A percentile compares a stretch with the other conserved stretches of the same genome.
Evolutionary conservation across 2,329 filamentous ascomycete species (phyloP).

Genomic region (Ramularia collo-cygni): DNA sequence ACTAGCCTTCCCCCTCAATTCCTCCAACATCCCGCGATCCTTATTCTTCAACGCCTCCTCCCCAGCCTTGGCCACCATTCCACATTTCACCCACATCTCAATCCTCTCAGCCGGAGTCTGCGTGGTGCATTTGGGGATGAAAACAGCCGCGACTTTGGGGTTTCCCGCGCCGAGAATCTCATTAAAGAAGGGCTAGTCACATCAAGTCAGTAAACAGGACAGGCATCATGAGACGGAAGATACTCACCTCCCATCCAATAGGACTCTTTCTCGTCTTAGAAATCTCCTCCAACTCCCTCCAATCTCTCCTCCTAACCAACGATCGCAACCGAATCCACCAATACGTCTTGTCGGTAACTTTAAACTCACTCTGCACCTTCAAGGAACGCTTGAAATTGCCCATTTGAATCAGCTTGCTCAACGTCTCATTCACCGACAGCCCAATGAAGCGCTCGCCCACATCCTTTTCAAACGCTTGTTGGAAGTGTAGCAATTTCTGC

Average conservation of each 20-base stretch:
- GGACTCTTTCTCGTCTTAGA: slow-evolving; percentile 72
- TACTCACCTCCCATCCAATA: slow-evolving; percentile 87
- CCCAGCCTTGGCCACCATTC: slow-evolving; percentile 77
- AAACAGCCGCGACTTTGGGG: slow-evolving; percentile 71
- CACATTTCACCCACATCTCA: slow-evolving; percentile 95
- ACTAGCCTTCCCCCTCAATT: slow-evolving; percentile 66
- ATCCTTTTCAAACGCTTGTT: slow-evolving; percentile 81
- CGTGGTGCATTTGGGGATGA: slow-evolving; percentile 79
- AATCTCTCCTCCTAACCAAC: slow-evolving; percentile 82
- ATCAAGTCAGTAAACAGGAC: slow-evolving; percentile 12
- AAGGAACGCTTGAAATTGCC: slow-evolving; percentile 79
- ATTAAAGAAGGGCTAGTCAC: slow-evolving; percentile 74
- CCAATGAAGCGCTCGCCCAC: slow-evolving; percentile 63
- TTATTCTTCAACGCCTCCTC: slow-evolving; percentile 83
- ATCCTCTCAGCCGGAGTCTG: slow-evolving; percentile 64
- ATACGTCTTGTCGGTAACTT: slow-evolving; percentile 79
- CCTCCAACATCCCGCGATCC: slow-evolving; percentile 67
- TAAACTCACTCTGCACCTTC: slow-evolving; percentile 88
- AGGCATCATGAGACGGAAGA: slow-evolving; percentile 3
- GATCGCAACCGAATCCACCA: slow-evolving; percentile 85
- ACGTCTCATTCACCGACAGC: slow-evolving; percentile 81
- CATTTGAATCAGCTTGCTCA: slow-evolving; percentile 77
- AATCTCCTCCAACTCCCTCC: slow-evolving; percentile 85
- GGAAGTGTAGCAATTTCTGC: slow-evolving; percentile 69
- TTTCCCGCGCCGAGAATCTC: slow-evolving; percentile 84